phyloP scores from a whole-genome alignment of 441 rosid genomes.

The Eutrema salsugineum region DNA sequence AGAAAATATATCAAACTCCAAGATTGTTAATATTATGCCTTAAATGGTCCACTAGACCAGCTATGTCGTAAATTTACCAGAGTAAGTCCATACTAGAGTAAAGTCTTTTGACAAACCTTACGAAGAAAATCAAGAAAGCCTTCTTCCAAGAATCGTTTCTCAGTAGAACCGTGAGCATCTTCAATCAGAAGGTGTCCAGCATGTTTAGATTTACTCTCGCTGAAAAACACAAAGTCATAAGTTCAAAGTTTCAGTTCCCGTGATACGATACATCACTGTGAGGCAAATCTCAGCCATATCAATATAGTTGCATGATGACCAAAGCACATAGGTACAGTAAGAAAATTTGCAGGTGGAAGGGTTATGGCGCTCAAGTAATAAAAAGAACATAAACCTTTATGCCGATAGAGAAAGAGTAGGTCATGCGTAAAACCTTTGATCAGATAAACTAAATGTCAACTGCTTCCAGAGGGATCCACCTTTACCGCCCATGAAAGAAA shows the following conservation, averaged over 20 bases:
- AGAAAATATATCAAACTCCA: background rate
- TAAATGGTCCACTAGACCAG: background rate
- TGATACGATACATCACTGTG: background rate
- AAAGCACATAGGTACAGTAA: background rate
- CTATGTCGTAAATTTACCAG: background rate
- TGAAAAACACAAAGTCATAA: constrained; percentile 20
- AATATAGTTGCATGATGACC: background rate
- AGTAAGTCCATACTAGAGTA: background rate
- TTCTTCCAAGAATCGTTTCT: constrained; percentile 51
- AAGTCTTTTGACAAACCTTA: constrained; percentile 48
- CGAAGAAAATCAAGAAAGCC: constrained; percentile 81
- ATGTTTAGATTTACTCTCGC: constrained; percentile 38
- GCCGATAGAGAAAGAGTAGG: constrained; percentile 25
- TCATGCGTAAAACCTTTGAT: constrained; percentile 59
- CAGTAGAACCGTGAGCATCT: constrained; percentile 54
- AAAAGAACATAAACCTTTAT: constrained; percentile 27
- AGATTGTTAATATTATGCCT: background rate
- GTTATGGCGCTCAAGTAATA: constrained; percentile 5
- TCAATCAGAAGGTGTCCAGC: constrained; percentile 65
- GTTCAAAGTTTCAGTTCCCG: background rate
- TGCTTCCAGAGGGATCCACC: constrained; percentile 98
- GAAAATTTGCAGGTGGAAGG: constrained; percentile 13
- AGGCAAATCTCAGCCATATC: background rate
- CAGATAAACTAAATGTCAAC: constrained; percentile 71
- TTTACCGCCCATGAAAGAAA: constrained; percentile 95